Conservation (phyloP, 2,329 filamentous ascomycete species). For the Pseudogymnoascus sp. region DNA sequence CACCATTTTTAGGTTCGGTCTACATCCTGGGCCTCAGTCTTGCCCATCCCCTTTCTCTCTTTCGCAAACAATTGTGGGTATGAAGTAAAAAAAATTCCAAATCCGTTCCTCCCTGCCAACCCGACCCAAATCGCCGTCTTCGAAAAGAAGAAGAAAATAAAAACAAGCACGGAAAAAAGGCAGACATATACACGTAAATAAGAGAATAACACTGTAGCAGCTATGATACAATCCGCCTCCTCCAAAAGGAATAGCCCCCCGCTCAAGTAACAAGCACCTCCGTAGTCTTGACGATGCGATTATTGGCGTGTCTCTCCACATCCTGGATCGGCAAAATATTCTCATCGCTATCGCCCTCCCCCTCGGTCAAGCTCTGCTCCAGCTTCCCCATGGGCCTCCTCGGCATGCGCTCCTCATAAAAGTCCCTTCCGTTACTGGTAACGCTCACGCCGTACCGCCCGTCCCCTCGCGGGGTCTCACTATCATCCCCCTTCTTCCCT, state of each 20-base stretch:
- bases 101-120: neutral
- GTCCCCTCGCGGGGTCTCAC: neutral
- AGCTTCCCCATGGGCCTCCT: slow-evolving; percentile 15
- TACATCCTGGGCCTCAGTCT: neutral
- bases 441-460: slow-evolving; percentile 17
- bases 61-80: neutral
- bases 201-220: neutral
- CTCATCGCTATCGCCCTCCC: slow-evolving; percentile 17
- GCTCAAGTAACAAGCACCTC: slow-evolving; percentile 16
- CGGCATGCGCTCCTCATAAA: slow-evolving; percentile 8
- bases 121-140: slow-evolving; percentile 2
- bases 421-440: slow-evolving; percentile 13
- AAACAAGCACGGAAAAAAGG: neutral
- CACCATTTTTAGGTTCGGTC: neutral
- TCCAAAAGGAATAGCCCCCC: neutral
- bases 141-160: neutral
- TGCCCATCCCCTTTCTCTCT: neutral
- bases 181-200: neutral
- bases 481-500: slow-evolving; percentile 8
- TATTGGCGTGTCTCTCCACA: slow-evolving; percentile 9
- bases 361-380: slow-evolving; percentile 13
- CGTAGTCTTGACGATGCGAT: slow-evolving; percentile 19
- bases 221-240: neutral
- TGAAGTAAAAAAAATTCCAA: neutral
- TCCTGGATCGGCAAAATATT: slow-evolving; percentile 17